These are phyloP conservation scores for Fragosphaeria purpurea DNA, from an alignment of 2,329 filamentous ascomycete genomes.

Conservation along the genomic window DNA sequence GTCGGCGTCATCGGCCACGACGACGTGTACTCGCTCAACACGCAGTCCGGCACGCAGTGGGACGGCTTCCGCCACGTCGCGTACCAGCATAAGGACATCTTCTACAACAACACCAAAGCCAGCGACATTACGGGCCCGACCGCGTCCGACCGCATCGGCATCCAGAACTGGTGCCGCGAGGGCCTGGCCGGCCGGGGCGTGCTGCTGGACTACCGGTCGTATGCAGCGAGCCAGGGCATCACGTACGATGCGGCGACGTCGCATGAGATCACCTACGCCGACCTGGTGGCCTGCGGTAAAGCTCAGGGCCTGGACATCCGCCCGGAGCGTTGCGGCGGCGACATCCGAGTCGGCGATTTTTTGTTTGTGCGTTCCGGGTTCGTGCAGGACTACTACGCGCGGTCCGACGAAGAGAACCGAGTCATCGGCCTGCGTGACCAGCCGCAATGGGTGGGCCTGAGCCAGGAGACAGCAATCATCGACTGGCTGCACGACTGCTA, in stretches of 20 bases:
- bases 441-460: slow-evolving; percentile 31
- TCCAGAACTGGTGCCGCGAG: slow-evolving; percentile 23
- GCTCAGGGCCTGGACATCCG: slow-evolving; percentile 21
- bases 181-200: slow-evolving; percentile 41
- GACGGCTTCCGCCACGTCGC: slow-evolving; percentile 11
- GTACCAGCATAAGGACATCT: not conserved
- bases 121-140: not conserved
- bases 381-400: slow-evolving; percentile 30
- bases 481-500: slow-evolving; percentile 46
- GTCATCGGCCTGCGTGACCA: not conserved
- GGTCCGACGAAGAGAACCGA: slow-evolving; percentile 15
- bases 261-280: slow-evolving; percentile 30
- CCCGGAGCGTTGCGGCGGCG: slow-evolving; percentile 17
- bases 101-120: slow-evolving; percentile 6
- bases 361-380: slow-evolving; percentile 46
- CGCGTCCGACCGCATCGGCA: not conserved
- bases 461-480: slow-evolving; percentile 36
- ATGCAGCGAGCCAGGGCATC: slow-evolving; percentile 30
- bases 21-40: slow-evolving; percentile 7
- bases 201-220: slow-evolving; percentile 37
- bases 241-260: slow-evolving; percentile 27
- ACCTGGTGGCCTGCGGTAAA: slow-evolving; percentile 33
- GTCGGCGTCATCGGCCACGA: slow-evolving; percentile 6
- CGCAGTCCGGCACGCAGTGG: slow-evolving; percentile 11
- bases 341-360: slow-evolving; percentile 41